Base-by-base conservation (phyloP, 2,329 filamentous ascomycete species). In the Trichoderma sp. region DNA sequence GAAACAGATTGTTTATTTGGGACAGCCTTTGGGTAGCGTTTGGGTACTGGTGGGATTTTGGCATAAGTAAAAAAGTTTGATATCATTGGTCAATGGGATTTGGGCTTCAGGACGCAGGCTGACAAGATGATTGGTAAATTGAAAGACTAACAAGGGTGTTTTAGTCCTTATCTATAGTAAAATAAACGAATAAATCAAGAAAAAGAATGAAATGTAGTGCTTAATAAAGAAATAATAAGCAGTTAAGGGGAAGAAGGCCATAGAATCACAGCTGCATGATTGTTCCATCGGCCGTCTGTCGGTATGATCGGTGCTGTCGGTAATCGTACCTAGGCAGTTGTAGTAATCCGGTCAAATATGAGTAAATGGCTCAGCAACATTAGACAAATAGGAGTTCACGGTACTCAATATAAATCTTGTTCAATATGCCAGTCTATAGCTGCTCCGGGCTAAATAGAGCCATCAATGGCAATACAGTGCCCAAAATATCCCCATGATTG, bases 71-170 rank as follows among this genome's bases (percentile, higher is more conserved):
- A 21, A 14, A 29, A n/a, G 6, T 5, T 11, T 27, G 47, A 29
- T 13, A 35, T 62, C 21, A 19, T 62, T 52, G 60, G 43, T 31
- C 35, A 63, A 40, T 40, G 16, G 31, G 29, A 6, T 27, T 43
- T 40, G 21, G n/a, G 59, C 43, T n/a, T 19, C 33, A 35, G 43
- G 19, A 35, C 21, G 33, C 33, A 47, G 43, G 14, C 29, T 52
- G 29, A 49, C 61, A 21, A 7, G 10, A 64, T 29, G 61, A 64
- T 64, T 55, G 61, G 47, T 37, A 64, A 64, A 33, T 27, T 3
- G 60, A 35, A 62, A 13, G 7, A 35, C 33, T 35, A 7, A 40
- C 37, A 40, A 40, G 40, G 33, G 33, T 13, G 4, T 35, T 2
- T 5, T 35, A 4, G 8, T 33, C 5, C 40, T 43, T n/a, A n/a